These are phyloP conservation scores for Rhodotorula sp. DNA, from an alignment of 1,284 basidiomycete genomes.

Conservation along the genomic window DNA sequence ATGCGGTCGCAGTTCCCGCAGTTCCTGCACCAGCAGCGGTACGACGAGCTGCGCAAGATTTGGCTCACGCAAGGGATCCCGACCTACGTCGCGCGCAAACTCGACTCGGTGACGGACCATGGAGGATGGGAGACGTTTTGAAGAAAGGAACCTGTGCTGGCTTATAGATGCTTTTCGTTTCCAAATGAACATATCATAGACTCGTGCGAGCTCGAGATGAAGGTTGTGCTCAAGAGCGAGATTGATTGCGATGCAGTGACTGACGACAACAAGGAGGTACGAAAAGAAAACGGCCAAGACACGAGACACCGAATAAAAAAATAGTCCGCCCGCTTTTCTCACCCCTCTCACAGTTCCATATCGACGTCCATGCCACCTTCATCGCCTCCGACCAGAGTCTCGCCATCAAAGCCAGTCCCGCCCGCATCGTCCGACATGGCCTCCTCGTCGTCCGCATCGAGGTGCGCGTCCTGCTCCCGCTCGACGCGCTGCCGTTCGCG, in stretches of 20 bases:
- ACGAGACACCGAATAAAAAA: neutral
- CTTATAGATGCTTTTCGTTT: too few relatives aligned
- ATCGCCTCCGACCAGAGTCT: neutral
- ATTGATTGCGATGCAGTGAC: neutral
- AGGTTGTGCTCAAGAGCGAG: neutral
- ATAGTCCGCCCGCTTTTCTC: neutral
- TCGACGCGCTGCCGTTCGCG: slow-evolving; percentile 6
- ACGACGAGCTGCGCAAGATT: slow-evolving; percentile 86
- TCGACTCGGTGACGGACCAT: slow-evolving; percentile 83
- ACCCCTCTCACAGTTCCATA: neutral
- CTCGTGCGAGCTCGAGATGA: too few relatives aligned
- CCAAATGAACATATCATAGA: neutral
- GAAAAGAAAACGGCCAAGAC: neutral
- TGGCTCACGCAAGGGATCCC: slow-evolving; percentile 91
- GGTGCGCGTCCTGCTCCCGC: neutral
- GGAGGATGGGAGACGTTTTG: slow-evolving; percentile 86
- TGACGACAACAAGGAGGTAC: neutral
- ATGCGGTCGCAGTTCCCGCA: slow-evolving; percentile 76
- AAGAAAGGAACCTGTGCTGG: neutral
- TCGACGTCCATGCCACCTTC: slow-evolving; percentile 2
- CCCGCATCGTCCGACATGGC: neutral
- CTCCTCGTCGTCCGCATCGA: neutral
- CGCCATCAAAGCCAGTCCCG: neutral
- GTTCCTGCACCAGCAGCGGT: slow-evolving; percentile 77
- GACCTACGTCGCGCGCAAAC: slow-evolving; percentile 80